Evolutionary conservation across 2,329 filamentous ascomycete species (phyloP).

Genomic region (Aureobasidium subglaciale): DNA sequence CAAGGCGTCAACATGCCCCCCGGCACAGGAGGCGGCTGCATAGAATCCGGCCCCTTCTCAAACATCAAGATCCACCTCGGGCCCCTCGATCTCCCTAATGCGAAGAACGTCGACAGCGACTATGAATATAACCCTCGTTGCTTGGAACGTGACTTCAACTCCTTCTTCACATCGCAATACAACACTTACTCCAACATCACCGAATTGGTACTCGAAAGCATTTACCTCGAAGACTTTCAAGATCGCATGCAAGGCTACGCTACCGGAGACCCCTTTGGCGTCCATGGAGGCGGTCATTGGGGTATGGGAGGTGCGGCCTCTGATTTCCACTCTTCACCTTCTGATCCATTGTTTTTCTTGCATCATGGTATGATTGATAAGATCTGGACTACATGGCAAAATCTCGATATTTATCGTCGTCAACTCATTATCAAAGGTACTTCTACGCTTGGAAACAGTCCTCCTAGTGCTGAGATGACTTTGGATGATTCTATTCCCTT

Average conservation of each 20-base stretch:
- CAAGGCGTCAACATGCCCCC: slow-evolving; percentile 35
- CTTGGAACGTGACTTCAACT: slow-evolving; percentile 21
- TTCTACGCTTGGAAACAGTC: slow-evolving; percentile 38
- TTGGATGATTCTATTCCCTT: slow-evolving; percentile 37
- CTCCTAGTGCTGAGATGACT: slow-evolving; percentile 38
- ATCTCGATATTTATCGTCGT: slow-evolving; percentile 34
- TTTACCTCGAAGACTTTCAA: slow-evolving; percentile 25
- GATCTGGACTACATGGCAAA: slow-evolving; percentile 46
- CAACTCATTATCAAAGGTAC: slow-evolving; percentile 37
- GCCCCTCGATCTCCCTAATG: slow-evolving; percentile 24
- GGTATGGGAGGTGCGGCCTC: slow-evolving; percentile 39
- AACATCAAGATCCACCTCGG: slow-evolving; percentile 32
- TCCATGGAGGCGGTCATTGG: slow-evolving; percentile 44
- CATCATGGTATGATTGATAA: slow-evolving; percentile 41
- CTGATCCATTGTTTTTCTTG: slow-evolving; percentile 43
- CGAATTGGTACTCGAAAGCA: slow-evolving; percentile 23
- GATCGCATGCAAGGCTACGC: slow-evolving; percentile 25
- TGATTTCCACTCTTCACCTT: slow-evolving; percentile 40
- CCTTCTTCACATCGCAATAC: slow-evolving; percentile 19
- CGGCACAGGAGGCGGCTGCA: slow-evolving; percentile 51
- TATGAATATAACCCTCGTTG: slow-evolving; percentile 24
- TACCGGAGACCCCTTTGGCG: slow-evolving; percentile 26
- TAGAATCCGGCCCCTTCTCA: slow-evolving; percentile 46
- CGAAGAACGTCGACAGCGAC: slow-evolving; percentile 24
- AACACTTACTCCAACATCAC: slow-evolving; percentile 22